Base-by-base conservation (phyloP, 495 filamentous ascomycete species). In the Podospora pseudoanserina region DNA sequence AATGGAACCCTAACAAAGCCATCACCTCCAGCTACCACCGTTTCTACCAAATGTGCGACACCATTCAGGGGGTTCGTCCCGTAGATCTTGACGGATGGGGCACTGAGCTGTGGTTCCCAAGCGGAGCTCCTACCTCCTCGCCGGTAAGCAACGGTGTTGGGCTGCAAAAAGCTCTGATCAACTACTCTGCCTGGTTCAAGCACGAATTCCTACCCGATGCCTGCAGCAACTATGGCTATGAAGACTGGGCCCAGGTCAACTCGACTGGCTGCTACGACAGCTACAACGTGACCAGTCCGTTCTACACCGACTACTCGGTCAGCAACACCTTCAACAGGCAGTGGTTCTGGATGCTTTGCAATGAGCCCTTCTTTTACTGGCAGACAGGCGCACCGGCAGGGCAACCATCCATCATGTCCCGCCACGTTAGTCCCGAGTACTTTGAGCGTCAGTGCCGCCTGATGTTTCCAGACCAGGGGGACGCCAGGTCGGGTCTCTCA, bases 261-360 rank as follows among this genome's bases (percentile, higher is more conserved):
- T 84, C 82, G 39, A 78, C 79, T 7, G 85, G 74, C 2, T 90
- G 88, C 74, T 84, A 82, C 72, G 79, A 89, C 75, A 83, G 82
- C 0, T 80, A 87, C 76, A 85, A 90, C 71, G 75, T 80, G 3
- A 79, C 78, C 28, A 87, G 80, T 72, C 80, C 83, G 5, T 67
- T 86, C 4, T 88, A 81, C 71, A 82, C 85, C 28, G 86, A 90
- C 67, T 72, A 72, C 26, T 75, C 78, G 1, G 79, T 86, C 0
- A 68, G 68, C 69, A 89, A 89, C 72, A 68, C 74, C 6, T 72
- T 77, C 62, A 81, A 87, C 73, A 76, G 85, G 11, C 87, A 89
- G 71, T 91, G 87, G 87, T 74, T 80, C 66, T 89, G 86, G 86
- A 78, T 89, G 71, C 74, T 85, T 39, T 88, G 88, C 77, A 89